phyloP scores from a whole-genome alignment of 441 rosid genomes.

The Erodium chrysanthum region DNA sequence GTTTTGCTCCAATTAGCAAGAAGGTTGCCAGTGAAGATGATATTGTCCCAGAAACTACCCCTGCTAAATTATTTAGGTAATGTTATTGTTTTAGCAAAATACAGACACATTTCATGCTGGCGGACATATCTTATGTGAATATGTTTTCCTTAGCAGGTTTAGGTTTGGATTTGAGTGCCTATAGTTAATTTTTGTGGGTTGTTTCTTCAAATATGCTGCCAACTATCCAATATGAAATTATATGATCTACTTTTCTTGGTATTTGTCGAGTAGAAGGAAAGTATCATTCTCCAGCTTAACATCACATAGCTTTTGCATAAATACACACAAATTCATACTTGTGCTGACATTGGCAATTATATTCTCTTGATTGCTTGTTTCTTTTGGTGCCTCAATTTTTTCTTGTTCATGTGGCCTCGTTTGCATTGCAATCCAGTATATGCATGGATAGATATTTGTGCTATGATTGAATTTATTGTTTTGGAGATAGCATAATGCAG shows the following conservation, averaged over 20 bases:
- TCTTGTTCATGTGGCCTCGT: neutral
- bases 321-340: neutral
- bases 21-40: conserved; percentile 78
- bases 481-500: neutral
- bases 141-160: neutral
- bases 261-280: neutral
- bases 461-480: neutral
- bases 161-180: neutral
- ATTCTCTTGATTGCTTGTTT: neutral
- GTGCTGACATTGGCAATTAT: neutral
- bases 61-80: conserved; percentile 74
- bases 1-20: conserved; percentile 95
- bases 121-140: neutral
- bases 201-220: neutral
- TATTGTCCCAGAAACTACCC: conserved; percentile 48
- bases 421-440: neutral
- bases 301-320: neutral
- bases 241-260: conserved; percentile 1
- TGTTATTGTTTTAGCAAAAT: neutral
- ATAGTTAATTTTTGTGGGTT: neutral
- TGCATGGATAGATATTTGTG: neutral
- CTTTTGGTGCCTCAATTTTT: neutral
- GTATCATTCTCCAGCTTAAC: neutral
- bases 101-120: neutral
- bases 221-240: neutral